Evolutionary conservation across 2,329 filamentous ascomycete genomes (phyloP), one percentile per base, ranked within the genome.

Genomic region (Fusarium sulawesiense): DNA sequence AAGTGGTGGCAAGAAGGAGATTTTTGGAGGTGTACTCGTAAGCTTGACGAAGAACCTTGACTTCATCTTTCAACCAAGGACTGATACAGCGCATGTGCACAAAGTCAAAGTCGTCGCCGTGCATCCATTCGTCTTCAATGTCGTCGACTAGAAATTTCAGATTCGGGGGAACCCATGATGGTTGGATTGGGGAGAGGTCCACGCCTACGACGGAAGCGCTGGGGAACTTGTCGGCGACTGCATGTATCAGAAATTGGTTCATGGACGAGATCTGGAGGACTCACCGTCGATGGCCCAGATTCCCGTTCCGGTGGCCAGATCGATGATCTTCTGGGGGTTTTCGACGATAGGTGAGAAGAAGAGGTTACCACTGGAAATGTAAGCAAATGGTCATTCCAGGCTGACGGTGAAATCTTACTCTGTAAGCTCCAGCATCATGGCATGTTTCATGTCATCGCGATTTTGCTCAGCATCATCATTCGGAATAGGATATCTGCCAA

Each of bases 121-220:
- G 60, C 49, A 69, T 65, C 88, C 88, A 90, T 0, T 84, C 80
- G 53, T 85, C 82, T 68, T 89, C 79, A 16, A 77, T 74, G 32
- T 80, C 78, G 27, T 80, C 78, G 16, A 80, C 78, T 9, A 81
- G 56, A 18, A 82, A 82, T 25, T 73, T 75, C 25, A 82, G 77
- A n/a, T 82, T 82, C 0, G 80, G 78, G 2, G 80, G 80, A 0
- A 81, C 79, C 80, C 80, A 82, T 6, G 54, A 49, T 1, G 74
- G 73, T 3, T 76, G 74, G 4, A 76, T 76, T 2, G 74, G 74
- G 7, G 66, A 72, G 2, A 76, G 60, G 10, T 76, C 74, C 3
- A 75, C 70, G 3, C 72, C 74, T 3, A 74, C 18, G 0, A 76
- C 65, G 0, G 72, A 67, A 11, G 74, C 73, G 12, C 68, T 56